These are phyloP conservation scores for Geoglossum glabrum DNA, from an alignment of 495 filamentous ascomycete species.

Conservation along the genomic window DNA sequence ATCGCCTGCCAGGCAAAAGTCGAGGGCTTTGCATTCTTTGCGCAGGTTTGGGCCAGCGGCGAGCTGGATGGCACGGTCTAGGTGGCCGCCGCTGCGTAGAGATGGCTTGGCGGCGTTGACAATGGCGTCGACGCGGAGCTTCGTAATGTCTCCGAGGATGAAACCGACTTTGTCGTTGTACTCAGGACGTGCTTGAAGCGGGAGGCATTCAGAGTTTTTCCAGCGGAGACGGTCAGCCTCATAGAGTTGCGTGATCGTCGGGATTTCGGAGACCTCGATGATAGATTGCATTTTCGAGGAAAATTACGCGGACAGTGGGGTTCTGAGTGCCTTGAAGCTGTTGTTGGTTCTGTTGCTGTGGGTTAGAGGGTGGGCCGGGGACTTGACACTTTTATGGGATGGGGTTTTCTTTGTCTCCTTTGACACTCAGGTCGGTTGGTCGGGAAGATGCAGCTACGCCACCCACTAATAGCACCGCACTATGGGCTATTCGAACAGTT, in stretches of 20 bases:
- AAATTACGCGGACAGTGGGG: too few relatives aligned
- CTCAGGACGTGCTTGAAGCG: too few relatives aligned
- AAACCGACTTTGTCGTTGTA: constrained; percentile 56
- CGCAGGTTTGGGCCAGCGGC: constrained; percentile 53
- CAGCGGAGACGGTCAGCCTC: too few relatives aligned
- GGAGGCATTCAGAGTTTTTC: constrained; percentile 16
- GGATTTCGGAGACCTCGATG: constrained; percentile 32
- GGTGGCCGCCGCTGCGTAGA: constrained; percentile 69
- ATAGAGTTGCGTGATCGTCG: constrained; percentile 46
- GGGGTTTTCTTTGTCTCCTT: too few relatives aligned
- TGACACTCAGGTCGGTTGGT: too few relatives aligned
- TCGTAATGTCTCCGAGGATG: constrained; percentile 67
- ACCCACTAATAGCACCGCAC: too few relatives aligned
- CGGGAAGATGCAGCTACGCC: too few relatives aligned
- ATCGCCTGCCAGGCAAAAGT: constrained; percentile 55
- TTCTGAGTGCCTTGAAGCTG: too few relatives aligned
- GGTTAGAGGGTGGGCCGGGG: too few relatives aligned
- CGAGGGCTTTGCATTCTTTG: constrained; percentile 45
- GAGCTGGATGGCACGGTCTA: constrained; percentile 55
- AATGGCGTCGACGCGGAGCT: constrained; percentile 57
- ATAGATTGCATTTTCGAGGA: not conserved
- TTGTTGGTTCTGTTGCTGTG: too few relatives aligned
- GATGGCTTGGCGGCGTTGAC: constrained; percentile 81
- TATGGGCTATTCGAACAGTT: too few relatives aligned
- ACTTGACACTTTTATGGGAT: too few relatives aligned